A percentile compares a stretch with the other conserved stretches of the same genome.
Conservation (phyloP, 2,329 filamentous ascomycete species). For the Xylaria polymorpha region DNA sequence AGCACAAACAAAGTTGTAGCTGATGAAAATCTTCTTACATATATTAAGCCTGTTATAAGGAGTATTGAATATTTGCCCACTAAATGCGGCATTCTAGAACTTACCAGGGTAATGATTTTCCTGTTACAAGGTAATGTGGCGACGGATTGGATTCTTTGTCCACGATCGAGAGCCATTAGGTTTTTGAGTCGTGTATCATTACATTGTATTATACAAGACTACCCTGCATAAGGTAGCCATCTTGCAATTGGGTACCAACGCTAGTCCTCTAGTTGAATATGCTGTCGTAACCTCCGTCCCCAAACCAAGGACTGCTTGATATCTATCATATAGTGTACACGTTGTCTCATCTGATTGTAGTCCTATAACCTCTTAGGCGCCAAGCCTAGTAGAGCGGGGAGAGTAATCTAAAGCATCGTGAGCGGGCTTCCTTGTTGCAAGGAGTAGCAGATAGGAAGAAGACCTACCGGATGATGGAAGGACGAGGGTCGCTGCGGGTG, state of each 20-base stretch:
- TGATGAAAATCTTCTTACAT: neutral
- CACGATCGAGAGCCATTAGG: constrained; percentile 1
- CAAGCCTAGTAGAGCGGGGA: constrained; percentile 70
- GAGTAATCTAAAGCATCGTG: constrained; percentile 62
- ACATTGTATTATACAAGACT: constrained; percentile 45
- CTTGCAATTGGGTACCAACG: constrained; percentile 27
- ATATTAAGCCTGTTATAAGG: neutral
- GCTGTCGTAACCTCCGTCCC: constrained; percentile 5
- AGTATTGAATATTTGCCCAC: neutral
- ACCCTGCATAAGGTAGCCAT: constrained; percentile 20
- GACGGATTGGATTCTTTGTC: neutral
- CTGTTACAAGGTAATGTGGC: neutral
- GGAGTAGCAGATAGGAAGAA: neutral
- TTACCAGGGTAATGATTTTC: neutral
- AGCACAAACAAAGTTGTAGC: neutral
- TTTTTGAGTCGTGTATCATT: constrained; percentile 45
- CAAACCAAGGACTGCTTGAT: constrained; percentile 14
- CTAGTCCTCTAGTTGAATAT: constrained; percentile 29
- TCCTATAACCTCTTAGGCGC: neutral
- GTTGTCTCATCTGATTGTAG: constrained; percentile 2
- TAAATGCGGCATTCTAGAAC: neutral
- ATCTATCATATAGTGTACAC: constrained; percentile 33
- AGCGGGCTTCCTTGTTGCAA: constrained; percentile 34
- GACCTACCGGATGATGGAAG: constrained; percentile 70
- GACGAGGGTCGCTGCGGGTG: constrained; percentile 91